These are phyloP conservation scores for Podospora didyma DNA, from an alignment of 495 filamentous ascomycete species.

Conservation along the genomic window DNA sequence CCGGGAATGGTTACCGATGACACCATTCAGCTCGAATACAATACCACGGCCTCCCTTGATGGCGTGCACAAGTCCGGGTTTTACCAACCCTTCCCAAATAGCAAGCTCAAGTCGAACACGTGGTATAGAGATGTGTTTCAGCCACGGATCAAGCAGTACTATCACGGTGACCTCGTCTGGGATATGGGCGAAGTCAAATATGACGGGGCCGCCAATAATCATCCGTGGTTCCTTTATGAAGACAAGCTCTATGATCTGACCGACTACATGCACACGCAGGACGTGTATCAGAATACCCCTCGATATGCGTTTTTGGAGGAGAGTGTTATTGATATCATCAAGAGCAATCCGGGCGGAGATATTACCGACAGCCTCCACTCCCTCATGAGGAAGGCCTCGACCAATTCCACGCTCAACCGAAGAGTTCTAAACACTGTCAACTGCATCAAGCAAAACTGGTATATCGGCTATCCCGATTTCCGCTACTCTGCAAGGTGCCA, in stretches of 20 bases:
- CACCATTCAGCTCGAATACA: constrained; percentile 50
- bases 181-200: constrained; percentile 48
- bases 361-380: constrained; percentile 62
- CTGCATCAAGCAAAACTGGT: constrained; percentile 83
- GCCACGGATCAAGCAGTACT: constrained; percentile 76
- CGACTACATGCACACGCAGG: constrained; percentile 78
- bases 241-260: constrained; percentile 81
- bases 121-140: constrained; percentile 78
- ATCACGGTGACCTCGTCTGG: constrained; percentile 82
- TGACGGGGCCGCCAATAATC: constrained; percentile 61
- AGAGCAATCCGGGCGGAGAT: constrained; percentile 72
- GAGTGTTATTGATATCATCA: constrained; percentile 59
- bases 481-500: constrained; percentile 69
- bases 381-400: constrained; percentile 29
- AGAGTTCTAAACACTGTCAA: constrained; percentile 56
- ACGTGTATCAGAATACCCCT: constrained; percentile 37
- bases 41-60: constrained; percentile 53
- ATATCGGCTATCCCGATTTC: constrained; percentile 81
- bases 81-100: constrained; percentile 46
- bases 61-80: constrained; percentile 63
- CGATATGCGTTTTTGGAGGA: constrained; percentile 66
- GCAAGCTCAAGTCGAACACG: constrained; percentile 53
- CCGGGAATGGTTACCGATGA: constrained; percentile 56
- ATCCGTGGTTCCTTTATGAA: constrained; percentile 76
- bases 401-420: constrained; percentile 32